Evolutionary conservation across 805 yeast genomes (phyloP).

Genomic region (Saccharomycopsis vini): DNA sequence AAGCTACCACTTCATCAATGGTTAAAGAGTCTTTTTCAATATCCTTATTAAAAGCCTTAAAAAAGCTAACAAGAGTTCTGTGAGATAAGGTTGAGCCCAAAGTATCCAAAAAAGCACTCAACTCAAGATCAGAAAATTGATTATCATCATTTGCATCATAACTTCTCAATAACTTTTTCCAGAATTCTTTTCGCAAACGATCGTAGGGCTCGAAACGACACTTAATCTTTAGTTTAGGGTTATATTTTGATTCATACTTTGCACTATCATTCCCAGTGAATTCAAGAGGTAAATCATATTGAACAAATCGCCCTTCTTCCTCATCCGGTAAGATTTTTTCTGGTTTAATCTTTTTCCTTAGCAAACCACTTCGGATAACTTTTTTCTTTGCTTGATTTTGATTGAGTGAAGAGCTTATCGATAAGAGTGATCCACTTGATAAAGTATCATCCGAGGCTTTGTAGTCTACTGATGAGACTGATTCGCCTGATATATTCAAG

Average conservation of each 20-base stretch:
- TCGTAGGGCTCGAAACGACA: conserved; percentile 62
- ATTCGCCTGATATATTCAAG: conserved; percentile 24
- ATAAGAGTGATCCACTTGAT: too few species aligned
- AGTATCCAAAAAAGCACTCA: conserved; percentile 55
- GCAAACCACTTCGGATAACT: conserved; percentile 14
- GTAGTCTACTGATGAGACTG: background rate
- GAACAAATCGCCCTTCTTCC: conserved; percentile 20
- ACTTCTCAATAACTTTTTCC: conserved; percentile 54
- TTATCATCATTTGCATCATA: conserved; percentile 38
- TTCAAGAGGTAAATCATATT: conserved; percentile 31
- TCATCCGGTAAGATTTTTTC: conserved; percentile 14
- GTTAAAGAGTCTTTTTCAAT: conserved; percentile 36
- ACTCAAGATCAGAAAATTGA: conserved; percentile 46
- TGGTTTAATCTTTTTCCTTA: conserved; percentile 18
- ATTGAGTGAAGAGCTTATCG: background rate
- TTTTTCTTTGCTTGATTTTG: background rate
- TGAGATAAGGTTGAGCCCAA: conserved; percentile 42
- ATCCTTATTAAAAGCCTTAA: conserved; percentile 23
- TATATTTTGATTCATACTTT: conserved; percentile 25
- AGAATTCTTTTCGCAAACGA: conserved; percentile 54
- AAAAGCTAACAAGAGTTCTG: conserved; percentile 25
- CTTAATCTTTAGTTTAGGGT: conserved; percentile 49
- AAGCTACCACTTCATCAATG: conserved; percentile 44
- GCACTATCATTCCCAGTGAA: conserved; percentile 17
- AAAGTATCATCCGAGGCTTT: background rate